Conservation (phyloP, 768 basidiomycete species). For the Lactarius akahatsu region DNA sequence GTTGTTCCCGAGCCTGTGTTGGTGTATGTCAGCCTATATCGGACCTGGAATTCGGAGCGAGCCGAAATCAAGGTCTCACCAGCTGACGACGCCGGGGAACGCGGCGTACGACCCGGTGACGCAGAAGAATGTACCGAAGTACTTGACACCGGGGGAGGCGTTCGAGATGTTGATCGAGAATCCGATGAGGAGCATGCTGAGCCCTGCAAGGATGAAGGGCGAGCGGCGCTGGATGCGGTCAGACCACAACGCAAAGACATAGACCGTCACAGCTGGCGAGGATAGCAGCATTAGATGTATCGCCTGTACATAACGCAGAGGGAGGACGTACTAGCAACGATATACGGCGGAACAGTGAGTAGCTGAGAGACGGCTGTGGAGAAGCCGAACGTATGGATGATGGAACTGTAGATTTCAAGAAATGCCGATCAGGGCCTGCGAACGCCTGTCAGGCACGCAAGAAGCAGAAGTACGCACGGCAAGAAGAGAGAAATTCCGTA, state of each 20-base stretch:
- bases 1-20: slow-evolving; percentile 60
- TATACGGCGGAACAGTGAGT: slow-evolving; percentile 63
- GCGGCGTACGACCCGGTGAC: slow-evolving; percentile 62
- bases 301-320: too few relatives aligned
- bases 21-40: background rate
- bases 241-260: slow-evolving; percentile 55
- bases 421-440: background rate
- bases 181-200: slow-evolving; percentile 52
- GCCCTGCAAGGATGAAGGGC: slow-evolving; percentile 56
- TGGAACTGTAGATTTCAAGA: background rate
- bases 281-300: background rate
- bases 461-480: slow-evolving; percentile 46
- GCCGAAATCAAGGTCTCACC: slow-evolving; percentile 39
- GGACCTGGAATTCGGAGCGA: too few relatives aligned
- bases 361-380: slow-evolving; percentile 53
- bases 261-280: slow-evolving; percentile 49
- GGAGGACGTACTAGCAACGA: slow-evolving; percentile 53
- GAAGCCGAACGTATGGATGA: slow-evolving; percentile 50
- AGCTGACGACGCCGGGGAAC: slow-evolving; percentile 60
- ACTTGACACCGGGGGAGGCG: slow-evolving; percentile 54
- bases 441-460: background rate
- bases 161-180: slow-evolving; percentile 64
- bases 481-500: slow-evolving; percentile 72
- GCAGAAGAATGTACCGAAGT: slow-evolving; percentile 70
- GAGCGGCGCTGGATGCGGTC: slow-evolving; percentile 55